A percentile compares a stretch with the other conserved stretches of the same genome.
Conservation (phyloP, 2,329 filamentous ascomycete species). For the Conoideocrella luteorostrata region DNA sequence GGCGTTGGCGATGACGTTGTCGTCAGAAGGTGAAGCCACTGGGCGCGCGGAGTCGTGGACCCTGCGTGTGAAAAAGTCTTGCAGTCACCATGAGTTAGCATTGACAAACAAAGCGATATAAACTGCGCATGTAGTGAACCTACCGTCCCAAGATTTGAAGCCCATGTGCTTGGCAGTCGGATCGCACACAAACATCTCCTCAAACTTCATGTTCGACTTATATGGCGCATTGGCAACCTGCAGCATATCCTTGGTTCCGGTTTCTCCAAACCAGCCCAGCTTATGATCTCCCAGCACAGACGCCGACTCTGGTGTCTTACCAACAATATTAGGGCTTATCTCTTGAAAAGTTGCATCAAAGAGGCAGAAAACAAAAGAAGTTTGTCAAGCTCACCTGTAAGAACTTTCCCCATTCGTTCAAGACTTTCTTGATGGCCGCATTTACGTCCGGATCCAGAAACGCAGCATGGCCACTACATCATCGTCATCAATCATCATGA, state of each 20-base stretch:
- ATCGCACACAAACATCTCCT: conserved; percentile 57
- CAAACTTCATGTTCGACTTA: conserved; percentile 39
- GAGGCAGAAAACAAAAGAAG: too few species aligned
- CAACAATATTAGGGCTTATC: background rate
- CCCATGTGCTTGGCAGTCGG: conserved; percentile 47
- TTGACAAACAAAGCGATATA: too few species aligned
- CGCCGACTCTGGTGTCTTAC: conserved; percentile 45
- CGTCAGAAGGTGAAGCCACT: conserved; percentile 48
- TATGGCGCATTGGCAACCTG: conserved; percentile 43
- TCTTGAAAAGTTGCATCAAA: too few species aligned
- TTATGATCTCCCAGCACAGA: conserved; percentile 37
- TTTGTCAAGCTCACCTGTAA: conserved; percentile 32
- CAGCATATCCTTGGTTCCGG: conserved; percentile 41
- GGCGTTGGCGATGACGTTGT: conserved; percentile 50
- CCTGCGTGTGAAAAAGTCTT: conserved; percentile 59
- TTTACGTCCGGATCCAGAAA: conserved; percentile 52
- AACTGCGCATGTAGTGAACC: too few species aligned
- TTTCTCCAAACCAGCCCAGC: conserved; percentile 50
- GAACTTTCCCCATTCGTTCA: conserved; percentile 53
- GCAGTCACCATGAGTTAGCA: too few species aligned
- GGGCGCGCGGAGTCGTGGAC: conserved; percentile 50
- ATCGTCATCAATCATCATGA: background rate
- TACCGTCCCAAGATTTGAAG: conserved; percentile 60
- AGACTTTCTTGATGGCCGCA: conserved; percentile 43
- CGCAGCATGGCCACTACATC: conserved; percentile 40